Evolutionary conservation across 2,329 filamentous ascomycete genomes (phyloP).

Genomic region (Calonectria honghensis): DNA sequence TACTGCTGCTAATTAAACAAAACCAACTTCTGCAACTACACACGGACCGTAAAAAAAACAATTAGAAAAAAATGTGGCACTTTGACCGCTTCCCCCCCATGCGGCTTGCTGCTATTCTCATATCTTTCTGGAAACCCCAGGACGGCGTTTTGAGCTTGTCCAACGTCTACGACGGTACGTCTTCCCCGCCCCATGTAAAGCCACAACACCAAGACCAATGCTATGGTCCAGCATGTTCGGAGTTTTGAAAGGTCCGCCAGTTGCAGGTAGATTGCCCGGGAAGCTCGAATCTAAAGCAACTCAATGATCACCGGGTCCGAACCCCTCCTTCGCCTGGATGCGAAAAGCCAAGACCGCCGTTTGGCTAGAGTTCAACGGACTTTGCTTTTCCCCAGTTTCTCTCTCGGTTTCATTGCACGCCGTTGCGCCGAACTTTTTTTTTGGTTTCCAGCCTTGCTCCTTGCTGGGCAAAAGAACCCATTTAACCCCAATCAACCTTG

Average conservation of each 20-base stretch:
- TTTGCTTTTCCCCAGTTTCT: constrained; percentile 1
- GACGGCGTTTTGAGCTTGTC: constrained; percentile 19
- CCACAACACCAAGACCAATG: neutral
- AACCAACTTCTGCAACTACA: constrained; percentile 8
- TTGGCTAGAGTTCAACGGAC: constrained; percentile 14
- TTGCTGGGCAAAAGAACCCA: constrained; percentile 19
- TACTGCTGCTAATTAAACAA: neutral
- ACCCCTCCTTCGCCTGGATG: neutral
- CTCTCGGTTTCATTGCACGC: neutral
- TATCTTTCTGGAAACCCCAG: neutral
- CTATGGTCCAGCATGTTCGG: neutral
- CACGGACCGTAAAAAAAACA: neutral
- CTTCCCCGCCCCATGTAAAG: constrained; percentile 1
- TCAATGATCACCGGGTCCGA: constrained; percentile 5
- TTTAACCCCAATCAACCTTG: constrained; percentile 4
- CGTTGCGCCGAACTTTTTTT: neutral
- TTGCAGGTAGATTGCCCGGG: neutral
- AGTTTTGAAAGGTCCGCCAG: constrained; percentile 21
- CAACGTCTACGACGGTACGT: too few relatives aligned
- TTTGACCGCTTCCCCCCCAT: neutral
- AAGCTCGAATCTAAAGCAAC: constrained; percentile 1
- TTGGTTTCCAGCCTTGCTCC: constrained; percentile 11
- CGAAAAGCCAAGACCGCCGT: constrained; percentile 1
- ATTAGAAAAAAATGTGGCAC: neutral
- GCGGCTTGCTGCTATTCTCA: neutral